Conservation (phyloP, 192 early-diverging fungal genomes). For the Linnemannia hyalina region DNA sequence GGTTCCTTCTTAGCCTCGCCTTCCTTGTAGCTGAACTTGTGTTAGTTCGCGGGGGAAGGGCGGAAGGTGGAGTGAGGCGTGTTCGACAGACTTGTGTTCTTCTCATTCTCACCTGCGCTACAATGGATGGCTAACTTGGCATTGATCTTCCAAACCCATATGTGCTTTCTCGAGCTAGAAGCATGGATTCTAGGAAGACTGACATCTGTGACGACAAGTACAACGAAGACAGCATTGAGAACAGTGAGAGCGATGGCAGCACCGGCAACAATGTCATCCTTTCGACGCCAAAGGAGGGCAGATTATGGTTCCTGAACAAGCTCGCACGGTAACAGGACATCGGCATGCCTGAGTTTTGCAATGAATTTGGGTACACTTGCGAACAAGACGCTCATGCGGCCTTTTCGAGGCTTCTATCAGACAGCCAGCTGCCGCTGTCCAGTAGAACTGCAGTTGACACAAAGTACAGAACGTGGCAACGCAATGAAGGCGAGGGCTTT, state of each 20-base stretch:
- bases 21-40: conserved; percentile 4
- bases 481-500: too few species aligned
- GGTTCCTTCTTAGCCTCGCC: conserved; percentile 8
- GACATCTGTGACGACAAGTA: not conserved
- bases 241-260: not conserved
- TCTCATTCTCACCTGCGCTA: conserved; percentile 3
- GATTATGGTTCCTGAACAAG: not conserved
- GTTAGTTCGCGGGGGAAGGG: not conserved
- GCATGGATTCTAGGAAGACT: not conserved
- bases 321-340: not conserved
- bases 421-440: too few species aligned
- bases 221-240: not conserved
- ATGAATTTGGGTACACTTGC: conserved; percentile 13
- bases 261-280: conserved; percentile 1
- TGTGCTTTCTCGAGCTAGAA: conserved; percentile 6
- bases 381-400: too few species aligned
- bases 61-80: conserved; percentile 1
- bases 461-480: too few species aligned
- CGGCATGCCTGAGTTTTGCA: conserved; percentile 1
- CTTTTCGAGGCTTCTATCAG: too few species aligned
- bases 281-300: conserved; percentile 8
- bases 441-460: too few species aligned
- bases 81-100: not conserved
- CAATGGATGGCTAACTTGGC: not conserved
- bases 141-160: not conserved